Conservation (phyloP, 1,139 yeast genomes). For the Suhomyces bribrorum region DNA sequence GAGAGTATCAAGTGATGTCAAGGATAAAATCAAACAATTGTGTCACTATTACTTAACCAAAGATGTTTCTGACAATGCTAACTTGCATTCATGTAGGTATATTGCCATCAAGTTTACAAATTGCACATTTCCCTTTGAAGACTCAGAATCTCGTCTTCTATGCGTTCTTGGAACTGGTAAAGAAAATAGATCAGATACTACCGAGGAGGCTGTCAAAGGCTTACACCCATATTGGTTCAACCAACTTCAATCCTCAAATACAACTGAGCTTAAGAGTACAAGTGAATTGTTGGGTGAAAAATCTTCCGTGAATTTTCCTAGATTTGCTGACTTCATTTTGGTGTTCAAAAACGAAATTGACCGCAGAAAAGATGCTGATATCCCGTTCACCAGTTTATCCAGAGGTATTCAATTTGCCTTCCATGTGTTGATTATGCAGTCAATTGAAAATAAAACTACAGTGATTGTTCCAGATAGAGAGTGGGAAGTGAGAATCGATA, state of each 20-base stretch:
- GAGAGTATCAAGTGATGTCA: conserved; percentile 39
- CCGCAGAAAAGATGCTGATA: conserved; percentile 16
- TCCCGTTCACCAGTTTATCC: conserved; percentile 5
- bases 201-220: conserved; percentile 83
- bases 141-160: conserved; percentile 66
- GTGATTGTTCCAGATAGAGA: conserved; percentile 69
- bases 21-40: conserved; percentile 43
- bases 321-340: conserved; percentile 34
- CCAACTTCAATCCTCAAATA: conserved; percentile 39
- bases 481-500: conserved; percentile 74
- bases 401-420: conserved; percentile 44
- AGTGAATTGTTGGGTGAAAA: conserved; percentile 39
- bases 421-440: conserved; percentile 65
- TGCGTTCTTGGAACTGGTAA: conserved; percentile 66
- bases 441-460: conserved; percentile 52
- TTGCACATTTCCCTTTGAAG: conserved; percentile 65
- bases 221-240: conserved; percentile 75
- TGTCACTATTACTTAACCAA: conserved; percentile 40
- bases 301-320: conserved; percentile 44
- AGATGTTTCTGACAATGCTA: conserved; percentile 21
- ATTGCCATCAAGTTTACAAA: conserved; percentile 68
- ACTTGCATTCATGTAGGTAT: conserved; percentile 50
- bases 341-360: conserved; percentile 30
- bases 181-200: conserved; percentile 64
- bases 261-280: conserved; percentile 44